Evolutionary conservation across 2,329 filamentous ascomycete species (phyloP).

Genomic region (Trichoderma endophyticum): DNA sequence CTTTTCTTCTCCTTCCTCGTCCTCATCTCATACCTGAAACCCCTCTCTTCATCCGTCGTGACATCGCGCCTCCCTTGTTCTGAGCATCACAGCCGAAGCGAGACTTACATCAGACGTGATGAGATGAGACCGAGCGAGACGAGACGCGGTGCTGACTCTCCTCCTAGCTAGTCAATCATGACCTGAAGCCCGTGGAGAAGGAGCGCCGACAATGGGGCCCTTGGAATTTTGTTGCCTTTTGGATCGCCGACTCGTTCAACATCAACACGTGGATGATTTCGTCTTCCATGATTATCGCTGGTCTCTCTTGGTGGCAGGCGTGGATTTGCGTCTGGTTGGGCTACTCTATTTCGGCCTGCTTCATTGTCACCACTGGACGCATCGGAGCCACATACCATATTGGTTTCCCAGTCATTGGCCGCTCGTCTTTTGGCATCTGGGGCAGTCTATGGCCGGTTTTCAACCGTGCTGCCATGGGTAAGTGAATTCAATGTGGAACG

Average conservation of each 20-base stretch:
- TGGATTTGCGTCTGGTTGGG: conserved; percentile 88
- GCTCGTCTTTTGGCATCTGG: conserved; percentile 84
- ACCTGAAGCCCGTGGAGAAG: conserved; percentile 77
- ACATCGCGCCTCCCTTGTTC: neutral
- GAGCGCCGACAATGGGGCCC: conserved; percentile 77
- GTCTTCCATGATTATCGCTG: conserved; percentile 72
- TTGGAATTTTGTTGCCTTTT: conserved; percentile 87
- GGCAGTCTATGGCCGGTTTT: conserved; percentile 85
- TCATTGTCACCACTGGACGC: conserved; percentile 74
- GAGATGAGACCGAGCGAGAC: neutral
- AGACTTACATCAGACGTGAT: neutral
- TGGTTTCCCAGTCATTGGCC: conserved; percentile 76
- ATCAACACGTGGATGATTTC: conserved; percentile 96
- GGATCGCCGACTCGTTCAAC: conserved; percentile 82
- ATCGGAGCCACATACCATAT: conserved; percentile 88
- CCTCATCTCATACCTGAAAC: neutral
- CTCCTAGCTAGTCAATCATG: conserved; percentile 69
- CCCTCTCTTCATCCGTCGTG: neutral
- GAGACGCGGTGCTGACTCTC: conserved; percentile 11
- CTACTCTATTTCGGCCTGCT: conserved; percentile 71
- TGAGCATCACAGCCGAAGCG: neutral
- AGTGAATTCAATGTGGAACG: conserved; percentile 21
- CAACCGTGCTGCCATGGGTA: conserved; percentile 77
- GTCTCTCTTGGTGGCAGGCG: conserved; percentile 88
- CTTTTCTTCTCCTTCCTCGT: neutral